Conservation (phyloP, 129 eudicot species). For the Tanacetum coccineum region DNA sequence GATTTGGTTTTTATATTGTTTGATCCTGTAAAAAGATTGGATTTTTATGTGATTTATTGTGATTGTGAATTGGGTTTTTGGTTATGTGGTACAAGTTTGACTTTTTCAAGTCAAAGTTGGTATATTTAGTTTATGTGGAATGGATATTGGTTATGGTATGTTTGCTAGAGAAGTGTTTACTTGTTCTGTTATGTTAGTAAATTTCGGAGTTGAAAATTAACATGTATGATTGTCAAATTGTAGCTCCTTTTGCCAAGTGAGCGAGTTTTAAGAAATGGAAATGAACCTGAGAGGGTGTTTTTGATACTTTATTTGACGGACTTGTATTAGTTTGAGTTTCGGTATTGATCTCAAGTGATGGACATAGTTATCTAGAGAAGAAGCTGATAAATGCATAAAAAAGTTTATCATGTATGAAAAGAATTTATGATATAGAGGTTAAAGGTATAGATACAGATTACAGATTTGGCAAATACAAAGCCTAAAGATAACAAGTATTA, state of each 20-base stretch:
- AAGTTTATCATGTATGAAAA: too few relatives aligned
- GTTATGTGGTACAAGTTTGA: conserved; percentile 14
- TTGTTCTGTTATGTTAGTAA: not conserved
- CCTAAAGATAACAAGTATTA: not conserved
- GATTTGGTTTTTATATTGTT: conserved; percentile 14
- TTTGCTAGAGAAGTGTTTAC: too few relatives aligned
- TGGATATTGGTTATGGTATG: too few relatives aligned
- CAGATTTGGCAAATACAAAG: conserved; percentile 2
- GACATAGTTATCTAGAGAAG: too few relatives aligned
- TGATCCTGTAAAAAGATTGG: not conserved
- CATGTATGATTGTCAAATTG: conserved; percentile 11
- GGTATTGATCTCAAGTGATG: too few relatives aligned
- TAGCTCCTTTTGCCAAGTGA: too few relatives aligned
- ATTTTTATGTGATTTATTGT: not conserved
- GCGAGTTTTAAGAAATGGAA: not conserved
- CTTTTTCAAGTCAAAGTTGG: conserved; percentile 15
- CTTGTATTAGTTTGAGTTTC: too few relatives aligned
- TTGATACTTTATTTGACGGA: too few relatives aligned
- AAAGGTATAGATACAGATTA: not conserved
- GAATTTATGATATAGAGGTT: not conserved
- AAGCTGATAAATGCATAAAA: not conserved
- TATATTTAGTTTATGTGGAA: not conserved
- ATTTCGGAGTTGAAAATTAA: not conserved
- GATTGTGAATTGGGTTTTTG: conserved; percentile 1
- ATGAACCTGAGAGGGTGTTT: too few relatives aligned